Conservation (phyloP, 495 filamentous ascomycete species). For the Staphylotrichum tortipilum region DNA sequence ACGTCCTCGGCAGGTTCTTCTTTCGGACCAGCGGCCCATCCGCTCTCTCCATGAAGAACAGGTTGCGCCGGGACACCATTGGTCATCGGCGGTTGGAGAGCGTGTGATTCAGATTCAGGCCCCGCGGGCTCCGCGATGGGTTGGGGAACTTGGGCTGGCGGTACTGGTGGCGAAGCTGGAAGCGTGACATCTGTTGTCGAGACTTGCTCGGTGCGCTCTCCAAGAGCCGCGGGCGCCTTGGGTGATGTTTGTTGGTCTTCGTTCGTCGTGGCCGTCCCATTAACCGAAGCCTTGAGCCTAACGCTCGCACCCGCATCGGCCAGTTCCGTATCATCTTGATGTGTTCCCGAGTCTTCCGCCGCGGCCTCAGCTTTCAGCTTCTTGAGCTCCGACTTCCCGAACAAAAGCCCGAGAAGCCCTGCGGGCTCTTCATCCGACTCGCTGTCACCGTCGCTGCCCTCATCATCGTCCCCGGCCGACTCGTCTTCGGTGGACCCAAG, state of each 20-base stretch:
- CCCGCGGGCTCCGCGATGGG: too few species aligned
- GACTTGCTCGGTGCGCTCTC: neutral
- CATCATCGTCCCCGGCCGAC: constrained; percentile 33
- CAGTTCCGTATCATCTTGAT: constrained; percentile 24
- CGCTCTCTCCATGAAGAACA: neutral
- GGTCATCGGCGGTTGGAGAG: neutral
- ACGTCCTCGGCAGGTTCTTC: constrained; percentile 40
- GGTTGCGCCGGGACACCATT: neutral
- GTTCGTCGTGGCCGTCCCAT: neutral
- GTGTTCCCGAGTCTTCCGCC: neutral
- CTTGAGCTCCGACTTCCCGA: constrained; percentile 40
- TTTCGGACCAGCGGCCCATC: constrained; percentile 10
- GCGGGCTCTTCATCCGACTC: constrained; percentile 45
- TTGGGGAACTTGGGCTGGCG: too few species aligned
- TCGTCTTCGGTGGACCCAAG: constrained; percentile 60
- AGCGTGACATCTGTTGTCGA: neutral
- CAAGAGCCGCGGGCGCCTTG: neutral
- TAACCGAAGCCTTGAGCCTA: constrained; percentile 15
- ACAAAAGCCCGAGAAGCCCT: constrained; percentile 61
- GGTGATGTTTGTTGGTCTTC: neutral
- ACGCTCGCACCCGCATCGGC: constrained; percentile 22
- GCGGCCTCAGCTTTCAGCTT: constrained; percentile 29
- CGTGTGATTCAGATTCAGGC: too few species aligned
- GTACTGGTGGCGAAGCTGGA: neutral
- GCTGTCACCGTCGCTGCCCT: constrained; percentile 41